Percentiles rank a stretch among this genome's conserved stretches.
phyloP scores from a whole-genome alignment of 2,329 filamentous ascomycete genomes.

The Pleurostoma richardsiae region DNA sequence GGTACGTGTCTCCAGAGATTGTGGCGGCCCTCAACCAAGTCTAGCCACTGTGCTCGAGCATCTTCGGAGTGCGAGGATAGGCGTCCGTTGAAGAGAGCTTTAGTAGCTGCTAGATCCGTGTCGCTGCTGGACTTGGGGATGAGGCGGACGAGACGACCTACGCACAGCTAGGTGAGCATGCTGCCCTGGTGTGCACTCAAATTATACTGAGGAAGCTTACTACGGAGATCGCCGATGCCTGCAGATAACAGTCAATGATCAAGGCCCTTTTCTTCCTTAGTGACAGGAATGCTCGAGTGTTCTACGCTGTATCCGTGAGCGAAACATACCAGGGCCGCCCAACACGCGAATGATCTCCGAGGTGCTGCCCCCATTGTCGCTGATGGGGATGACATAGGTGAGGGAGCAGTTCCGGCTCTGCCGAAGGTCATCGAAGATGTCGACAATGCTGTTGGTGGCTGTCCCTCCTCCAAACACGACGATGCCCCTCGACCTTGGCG shows the following conservation, averaged over 20 bases:
- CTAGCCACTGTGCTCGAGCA: slow-evolving; percentile 78
- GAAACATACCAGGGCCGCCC: slow-evolving; percentile 71
- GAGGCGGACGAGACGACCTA: slow-evolving; percentile 82
- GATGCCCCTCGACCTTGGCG: slow-evolving; percentile 41
- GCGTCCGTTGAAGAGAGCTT: slow-evolving; percentile 81
- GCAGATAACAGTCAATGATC: slow-evolving; percentile 2
- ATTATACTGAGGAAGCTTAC: slow-evolving; percentile 28
- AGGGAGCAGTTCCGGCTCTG: slow-evolving; percentile 62
- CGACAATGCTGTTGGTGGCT: slow-evolving; percentile 90
- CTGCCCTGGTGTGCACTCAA: too few species aligned
- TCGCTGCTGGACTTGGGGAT: slow-evolving; percentile 65
- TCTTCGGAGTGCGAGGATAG: slow-evolving; percentile 55
- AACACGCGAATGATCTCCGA: slow-evolving; percentile 93
- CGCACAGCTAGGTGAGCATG: not conserved
- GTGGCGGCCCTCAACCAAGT: slow-evolving; percentile 81
- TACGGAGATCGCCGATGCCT: slow-evolving; percentile 66
- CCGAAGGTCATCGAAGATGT: slow-evolving; percentile 71
- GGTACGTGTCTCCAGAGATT: slow-evolving; percentile 67
- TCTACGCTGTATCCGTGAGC: not conserved
- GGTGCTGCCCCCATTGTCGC: slow-evolving; percentile 91
- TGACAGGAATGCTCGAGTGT: not conserved
- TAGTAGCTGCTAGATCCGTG: slow-evolving; percentile 69
- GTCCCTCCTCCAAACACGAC: slow-evolving; percentile 90
- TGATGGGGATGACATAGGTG: slow-evolving; percentile 89
- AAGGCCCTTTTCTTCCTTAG: not conserved